Base-by-base conservation (phyloP, 139 green algal species). In the Tetradesmus obliquus region DNA sequence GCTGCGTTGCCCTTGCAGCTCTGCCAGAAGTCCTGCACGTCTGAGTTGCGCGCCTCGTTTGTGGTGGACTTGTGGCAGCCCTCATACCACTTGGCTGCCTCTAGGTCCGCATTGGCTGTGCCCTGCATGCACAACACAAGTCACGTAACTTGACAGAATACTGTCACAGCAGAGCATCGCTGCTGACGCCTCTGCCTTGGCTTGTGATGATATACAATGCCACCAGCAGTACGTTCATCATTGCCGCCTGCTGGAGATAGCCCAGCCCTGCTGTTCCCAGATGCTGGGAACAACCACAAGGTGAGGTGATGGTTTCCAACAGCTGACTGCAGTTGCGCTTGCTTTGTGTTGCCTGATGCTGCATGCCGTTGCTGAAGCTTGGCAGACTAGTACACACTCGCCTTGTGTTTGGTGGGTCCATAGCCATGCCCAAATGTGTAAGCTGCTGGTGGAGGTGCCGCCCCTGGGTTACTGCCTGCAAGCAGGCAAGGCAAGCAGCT, bases 1-100 rank as follows among this genome's bases (percentile, higher is more conserved):
- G 71, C 71, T 90, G 69, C 51, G 5, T 83, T 79, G 17, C 54
- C 53, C 54, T 90, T 90, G 69, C 69, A 71, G 69, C 58, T 71
- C 54, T 69, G 53, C 86, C 86, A 90, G 71, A 90, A 90, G 17
- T 90, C 86, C 3, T 54, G 32, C 45, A 90, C 86, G 32, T 84
- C 86, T 55, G 55, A 71, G 71, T 90, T 90, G 53, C 86, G 86
- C 10, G 86, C 86, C 5, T 84, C 71, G 57, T 90, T 90, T 24
- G 86, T 90, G 20, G 85, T 89, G 9, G 85, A 57, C 62, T 89
- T 90, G 71, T 90, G 69, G 51, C 85, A 22, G 45, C 53, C 51
- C 10, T 90, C 19, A 32, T 62, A 90, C 86, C 86, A 90, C 5
- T 81, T n/a, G 5, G 86, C 86, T 71, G 86, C 86, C 13, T 54